Evolutionary conservation across 176 grass and related monocot species (phyloP).

Genomic region (Rhynchospora tenuis): DNA sequence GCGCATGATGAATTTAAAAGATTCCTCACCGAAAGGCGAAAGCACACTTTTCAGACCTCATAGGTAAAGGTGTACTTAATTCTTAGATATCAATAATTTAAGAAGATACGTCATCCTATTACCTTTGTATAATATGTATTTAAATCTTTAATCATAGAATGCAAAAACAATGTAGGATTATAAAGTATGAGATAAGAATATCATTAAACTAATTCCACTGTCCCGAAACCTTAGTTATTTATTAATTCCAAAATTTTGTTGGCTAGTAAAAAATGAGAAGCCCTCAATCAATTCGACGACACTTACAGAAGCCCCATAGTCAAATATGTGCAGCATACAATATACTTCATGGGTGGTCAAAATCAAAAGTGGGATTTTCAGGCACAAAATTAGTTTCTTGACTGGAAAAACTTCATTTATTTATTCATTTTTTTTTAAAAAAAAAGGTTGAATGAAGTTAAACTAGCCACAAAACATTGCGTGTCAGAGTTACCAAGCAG

Average conservation of each 20-base stretch:
- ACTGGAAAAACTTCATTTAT: neutral
- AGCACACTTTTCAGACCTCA: neutral
- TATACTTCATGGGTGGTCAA: neutral
- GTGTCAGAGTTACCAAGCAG: neutral
- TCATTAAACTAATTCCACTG: neutral
- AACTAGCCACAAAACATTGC: neutral
- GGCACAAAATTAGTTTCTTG: neutral
- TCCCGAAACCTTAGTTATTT: neutral
- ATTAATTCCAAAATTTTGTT: neutral
- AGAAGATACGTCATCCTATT: neutral
- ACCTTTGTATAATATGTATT: neutral
- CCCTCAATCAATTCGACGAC: neutral
- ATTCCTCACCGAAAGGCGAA: neutral
- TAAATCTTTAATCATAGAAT: too few species aligned
- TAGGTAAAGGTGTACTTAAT: neutral
- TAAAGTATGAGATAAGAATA: too few species aligned
- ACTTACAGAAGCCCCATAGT: neutral
- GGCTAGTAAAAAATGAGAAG: neutral
- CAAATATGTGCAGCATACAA: neutral
- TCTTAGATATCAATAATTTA: neutral
- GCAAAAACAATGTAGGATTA: too few species aligned
- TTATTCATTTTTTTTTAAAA: neutral
- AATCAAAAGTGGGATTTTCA: neutral
- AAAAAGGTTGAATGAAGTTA: too few species aligned
- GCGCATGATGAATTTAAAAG: neutral